phyloP scores from a whole-genome alignment of 352 stramenopile genomes.

The Plasmopara viticola region DNA sequence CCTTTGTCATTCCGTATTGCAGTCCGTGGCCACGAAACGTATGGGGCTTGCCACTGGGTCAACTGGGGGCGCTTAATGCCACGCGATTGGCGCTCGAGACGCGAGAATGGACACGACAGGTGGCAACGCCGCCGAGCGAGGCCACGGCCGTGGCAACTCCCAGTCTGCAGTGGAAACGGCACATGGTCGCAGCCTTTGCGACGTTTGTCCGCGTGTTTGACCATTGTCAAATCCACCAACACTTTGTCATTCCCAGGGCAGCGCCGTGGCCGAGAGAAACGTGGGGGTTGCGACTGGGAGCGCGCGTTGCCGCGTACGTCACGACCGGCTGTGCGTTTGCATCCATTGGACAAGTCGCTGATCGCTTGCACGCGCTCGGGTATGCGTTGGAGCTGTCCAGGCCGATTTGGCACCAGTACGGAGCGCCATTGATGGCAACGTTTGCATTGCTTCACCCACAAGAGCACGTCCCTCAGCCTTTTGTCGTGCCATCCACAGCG shows the following conservation, averaged over 20 bases:
- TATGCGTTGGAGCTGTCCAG: slow-evolving; percentile 20
- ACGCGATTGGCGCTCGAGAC: slow-evolving; percentile 7
- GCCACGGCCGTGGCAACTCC: slow-evolving; percentile 7
- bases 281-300: slow-evolving; percentile 21
- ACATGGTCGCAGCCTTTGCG: slow-evolving; percentile 18
- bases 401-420: slow-evolving; percentile 12
- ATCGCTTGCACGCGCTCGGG: slow-evolving; percentile 14
- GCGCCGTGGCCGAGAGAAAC: slow-evolving; percentile 17
- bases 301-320: slow-evolving; percentile 9
- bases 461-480: slow-evolving; percentile 12
- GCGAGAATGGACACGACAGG: slow-evolving; percentile 10
- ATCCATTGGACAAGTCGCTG: slow-evolving; percentile 23
- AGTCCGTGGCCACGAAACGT: slow-evolving; percentile 19
- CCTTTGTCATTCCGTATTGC: slow-evolving; percentile 20
- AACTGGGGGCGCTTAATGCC: slow-evolving; percentile 14
- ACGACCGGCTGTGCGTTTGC: slow-evolving; percentile 20
- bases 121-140: not conserved
- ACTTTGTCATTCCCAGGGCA: slow-evolving; percentile 22
- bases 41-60: slow-evolving; percentile 19
- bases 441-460: slow-evolving; percentile 14
- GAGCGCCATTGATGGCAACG: slow-evolving; percentile 15
- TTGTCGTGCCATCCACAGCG: slow-evolving; percentile 18
- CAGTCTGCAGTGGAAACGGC: slow-evolving; percentile 11
- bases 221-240: slow-evolving; percentile 14
- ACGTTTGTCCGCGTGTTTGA: slow-evolving; percentile 23